These are phyloP conservation scores for Akanthomyces muscarius DNA, from an alignment of 2,329 filamentous ascomycete species.

Conservation along the genomic window DNA sequence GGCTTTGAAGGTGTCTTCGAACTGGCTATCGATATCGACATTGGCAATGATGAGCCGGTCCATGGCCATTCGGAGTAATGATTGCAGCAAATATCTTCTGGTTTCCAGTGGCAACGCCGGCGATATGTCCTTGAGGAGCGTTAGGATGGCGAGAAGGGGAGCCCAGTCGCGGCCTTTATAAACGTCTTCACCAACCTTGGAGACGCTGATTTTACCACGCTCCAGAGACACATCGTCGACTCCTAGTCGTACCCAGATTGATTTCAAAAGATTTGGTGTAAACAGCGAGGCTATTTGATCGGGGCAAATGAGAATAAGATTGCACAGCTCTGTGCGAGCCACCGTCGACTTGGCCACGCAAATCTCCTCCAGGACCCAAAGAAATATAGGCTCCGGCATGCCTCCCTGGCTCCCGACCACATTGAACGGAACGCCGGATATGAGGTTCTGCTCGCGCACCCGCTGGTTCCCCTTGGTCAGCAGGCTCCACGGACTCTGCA, in stretches of 20 bases:
- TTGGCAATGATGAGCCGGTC: slow-evolving; percentile 47
- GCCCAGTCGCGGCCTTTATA: slow-evolving; percentile 44
- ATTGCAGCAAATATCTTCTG: slow-evolving; percentile 38
- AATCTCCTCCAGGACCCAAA: slow-evolving; percentile 62
- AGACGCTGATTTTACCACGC: slow-evolving; percentile 22
- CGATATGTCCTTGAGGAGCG: slow-evolving; percentile 38
- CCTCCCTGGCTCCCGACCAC: slow-evolving; percentile 32
- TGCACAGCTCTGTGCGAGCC: slow-evolving; percentile 57
- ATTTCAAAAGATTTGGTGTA: slow-evolving; percentile 41
- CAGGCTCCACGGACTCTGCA: slow-evolving; percentile 43
- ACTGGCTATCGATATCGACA: slow-evolving; percentile 36
- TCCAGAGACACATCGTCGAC: slow-evolving; percentile 45
- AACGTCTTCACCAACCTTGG: slow-evolving; percentile 25
- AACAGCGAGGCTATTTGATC: slow-evolving; percentile 44
- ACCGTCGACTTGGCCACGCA: slow-evolving; percentile 51
- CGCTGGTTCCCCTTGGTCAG: slow-evolving; percentile 40
- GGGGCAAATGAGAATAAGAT: slow-evolving; percentile 45
- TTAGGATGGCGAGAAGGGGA: slow-evolving; percentile 40
- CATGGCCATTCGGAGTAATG: slow-evolving; percentile 52
- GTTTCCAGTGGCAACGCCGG: slow-evolving; percentile 32
- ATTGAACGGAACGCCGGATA: slow-evolving; percentile 58
- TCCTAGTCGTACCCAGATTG: slow-evolving; percentile 57
- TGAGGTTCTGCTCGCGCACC: slow-evolving; percentile 54
- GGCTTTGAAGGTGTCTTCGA: slow-evolving; percentile 40
- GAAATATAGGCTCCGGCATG: slow-evolving; percentile 60